These are phyloP conservation scores for Aspergillus tanneri DNA, from an alignment of 2,329 filamentous ascomycete species.

Conservation along the genomic window DNA sequence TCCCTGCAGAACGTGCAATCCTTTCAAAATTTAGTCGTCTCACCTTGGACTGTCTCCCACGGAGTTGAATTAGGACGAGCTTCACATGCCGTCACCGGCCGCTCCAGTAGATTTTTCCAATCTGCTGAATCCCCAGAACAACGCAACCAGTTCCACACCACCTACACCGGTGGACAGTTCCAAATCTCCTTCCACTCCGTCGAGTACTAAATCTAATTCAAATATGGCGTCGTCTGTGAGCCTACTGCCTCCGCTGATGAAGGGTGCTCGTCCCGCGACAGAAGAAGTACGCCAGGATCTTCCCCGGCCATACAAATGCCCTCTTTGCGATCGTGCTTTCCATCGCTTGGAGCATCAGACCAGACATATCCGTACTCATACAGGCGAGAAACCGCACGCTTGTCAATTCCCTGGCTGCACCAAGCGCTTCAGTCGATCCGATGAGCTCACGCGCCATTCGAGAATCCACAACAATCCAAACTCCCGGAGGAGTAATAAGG, in stretches of 20 bases:
- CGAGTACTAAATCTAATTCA: constrained; percentile 28
- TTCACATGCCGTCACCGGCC: constrained; percentile 73
- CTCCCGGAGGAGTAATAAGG: constrained; percentile 89
- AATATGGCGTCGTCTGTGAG: constrained; percentile 48
- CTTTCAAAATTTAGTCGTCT: constrained; percentile 17
- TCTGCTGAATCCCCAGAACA: constrained; percentile 66
- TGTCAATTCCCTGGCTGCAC: constrained; percentile 95
- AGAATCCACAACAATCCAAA: constrained; percentile 99
- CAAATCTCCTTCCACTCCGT: constrained; percentile 29
- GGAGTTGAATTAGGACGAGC: constrained; percentile 18
- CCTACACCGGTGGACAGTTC: constrained; percentile 25
- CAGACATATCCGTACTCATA: constrained; percentile 91
- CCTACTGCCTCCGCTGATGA: constrained; percentile 46
- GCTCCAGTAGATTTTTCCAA: constrained; percentile 73
- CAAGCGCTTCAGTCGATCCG: constrained; percentile 94
- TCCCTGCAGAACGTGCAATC: constrained; percentile 15
- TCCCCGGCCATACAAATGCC: constrained; percentile 96
- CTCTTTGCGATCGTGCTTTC: constrained; percentile 96
- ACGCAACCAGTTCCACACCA: constrained; percentile 26
- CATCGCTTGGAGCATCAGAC: constrained; percentile 95
- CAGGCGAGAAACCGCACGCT: constrained; percentile 95
- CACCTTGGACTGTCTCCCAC: constrained; percentile 16
- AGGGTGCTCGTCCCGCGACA: constrained; percentile 55
- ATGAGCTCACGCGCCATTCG: constrained; percentile 94
- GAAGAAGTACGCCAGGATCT: constrained; percentile 70